Percentiles rank a stretch among this genome's conserved stretches.
Evolutionary conservation across 164 flowering plant species (phyloP).

Genomic region (Berberis thunbergii): DNA sequence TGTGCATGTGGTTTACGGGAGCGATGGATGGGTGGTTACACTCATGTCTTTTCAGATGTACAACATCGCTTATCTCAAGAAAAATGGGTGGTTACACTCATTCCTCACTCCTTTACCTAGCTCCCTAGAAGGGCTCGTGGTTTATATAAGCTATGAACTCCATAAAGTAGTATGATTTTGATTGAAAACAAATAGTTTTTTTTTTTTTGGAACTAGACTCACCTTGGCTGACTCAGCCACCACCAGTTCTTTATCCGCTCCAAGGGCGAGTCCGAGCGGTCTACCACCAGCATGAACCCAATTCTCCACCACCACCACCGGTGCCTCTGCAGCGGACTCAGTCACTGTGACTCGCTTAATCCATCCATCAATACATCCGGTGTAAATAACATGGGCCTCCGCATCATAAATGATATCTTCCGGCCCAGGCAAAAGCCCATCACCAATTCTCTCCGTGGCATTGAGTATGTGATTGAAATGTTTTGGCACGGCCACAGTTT

Average conservation of each 20-base stretch:
- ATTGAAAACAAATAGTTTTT: background rate
- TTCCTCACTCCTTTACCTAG: no score
- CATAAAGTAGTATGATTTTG: background rate
- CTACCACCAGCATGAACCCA: constrained; percentile 60
- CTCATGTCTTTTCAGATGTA: no score
- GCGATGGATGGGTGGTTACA: no score
- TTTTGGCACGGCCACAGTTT: constrained; percentile 16
- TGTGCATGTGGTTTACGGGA: no score
- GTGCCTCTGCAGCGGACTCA: constrained; percentile 20
- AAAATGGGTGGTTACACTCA: no score
- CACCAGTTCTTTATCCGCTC: constrained; percentile 28
- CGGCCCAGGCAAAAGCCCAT: constrained; percentile 41
- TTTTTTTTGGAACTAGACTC: background rate
- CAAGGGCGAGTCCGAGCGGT: constrained; percentile 58
- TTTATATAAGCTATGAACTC: background rate
- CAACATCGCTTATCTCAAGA: no score
- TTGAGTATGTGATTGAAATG: constrained; percentile 27
- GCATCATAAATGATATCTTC: constrained; percentile 67
- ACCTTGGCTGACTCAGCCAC: constrained; percentile 63
- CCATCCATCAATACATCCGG: constrained; percentile 80
- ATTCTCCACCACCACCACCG: constrained; percentile 34
- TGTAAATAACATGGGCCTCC: constrained; percentile 33
- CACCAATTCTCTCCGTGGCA: constrained; percentile 38
- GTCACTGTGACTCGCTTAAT: constrained; percentile 40
- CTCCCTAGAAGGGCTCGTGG: background rate